Evolutionary conservation across 2,329 filamentous ascomycete species (phyloP), one percentile per base, ranked within the genome.

Genomic region (Diplodia corticola): DNA sequence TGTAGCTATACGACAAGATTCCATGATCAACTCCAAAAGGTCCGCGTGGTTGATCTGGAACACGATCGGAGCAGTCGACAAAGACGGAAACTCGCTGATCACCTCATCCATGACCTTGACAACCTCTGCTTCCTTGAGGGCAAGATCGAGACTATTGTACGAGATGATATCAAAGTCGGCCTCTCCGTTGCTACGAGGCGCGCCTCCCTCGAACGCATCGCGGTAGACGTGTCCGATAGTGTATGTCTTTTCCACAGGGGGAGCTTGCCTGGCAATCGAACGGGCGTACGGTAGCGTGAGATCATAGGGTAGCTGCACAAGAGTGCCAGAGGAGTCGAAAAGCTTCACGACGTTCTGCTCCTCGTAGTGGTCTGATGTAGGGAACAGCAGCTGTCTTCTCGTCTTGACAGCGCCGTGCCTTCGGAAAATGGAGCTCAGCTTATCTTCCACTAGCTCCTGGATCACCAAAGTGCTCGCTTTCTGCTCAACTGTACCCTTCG

Each of bases 111-210:
- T 81, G 2, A 98, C 93, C 72, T 97, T 98, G 71, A 99, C 86
- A 0, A 93, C 89, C 77, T 98, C 94, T 0, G 94, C 94, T 77
- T 99, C 95, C 73, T 96, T 96, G 65, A 97, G 78, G 1, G 93
- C 90, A 53, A 96, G 82, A 73, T 98, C 93, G 5, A 93, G 79
- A 0, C 90, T 89, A 71, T 93, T 89, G 51, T 87, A 86, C 0
- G 93, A 94, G n/a, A 97, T 86, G 67, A 99, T 93, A 78, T 99
- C 95, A 76, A 98, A 99, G 76, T 98, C 93, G 2, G 96, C 93
- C 75, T 98, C 95, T 10, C 91, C 90, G 75, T 92, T 90, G 73
- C 89, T 90, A 66, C 86, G 85, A 6, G 95, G 95, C 71, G 96
- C 91, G 2, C 92, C 91, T 7, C 92, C 93, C 65, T 88, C 89